Percentiles rank a stretch among this genome's conserved stretches.
Conservation (phyloP, 371 early-diverging fungal genomes). For the Saksenaea vasiformis region DNA sequence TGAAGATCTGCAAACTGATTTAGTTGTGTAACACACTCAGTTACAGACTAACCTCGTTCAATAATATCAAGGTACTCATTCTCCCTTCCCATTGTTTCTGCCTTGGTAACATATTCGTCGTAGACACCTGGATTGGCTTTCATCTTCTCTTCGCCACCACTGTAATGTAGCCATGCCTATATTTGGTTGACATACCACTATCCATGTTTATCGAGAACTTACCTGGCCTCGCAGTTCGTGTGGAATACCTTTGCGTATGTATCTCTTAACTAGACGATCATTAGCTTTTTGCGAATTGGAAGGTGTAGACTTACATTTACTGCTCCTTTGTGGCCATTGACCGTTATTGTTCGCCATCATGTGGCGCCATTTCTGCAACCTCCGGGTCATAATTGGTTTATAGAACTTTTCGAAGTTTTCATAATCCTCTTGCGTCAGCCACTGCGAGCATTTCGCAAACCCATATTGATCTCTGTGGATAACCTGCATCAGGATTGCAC, state of each 20-base stretch:
- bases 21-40: not conserved
- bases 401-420: slow-evolving; percentile 60
- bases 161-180: slow-evolving; percentile 82
- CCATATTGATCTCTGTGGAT: slow-evolving; percentile 65
- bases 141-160: slow-evolving; percentile 75
- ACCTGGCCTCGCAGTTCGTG: slow-evolving; percentile 73
- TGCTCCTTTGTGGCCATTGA: slow-evolving; percentile 55
- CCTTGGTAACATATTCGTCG: slow-evolving; percentile 52
- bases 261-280: slow-evolving; percentile 64
- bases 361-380: slow-evolving; percentile 63
- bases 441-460: slow-evolving; percentile 63
- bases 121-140: slow-evolving; percentile 66
- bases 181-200: not conserved
- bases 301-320: slow-evolving; percentile 50
- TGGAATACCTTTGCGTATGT: slow-evolving; percentile 86
- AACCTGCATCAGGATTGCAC: not conserved
- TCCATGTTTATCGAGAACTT: slow-evolving; percentile 10
- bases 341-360: slow-evolving; percentile 58
- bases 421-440: slow-evolving; percentile 59
- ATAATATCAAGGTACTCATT: slow-evolving; percentile 78
- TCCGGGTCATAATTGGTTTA: slow-evolving; percentile 58
- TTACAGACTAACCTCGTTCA: slow-evolving; percentile 51
- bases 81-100: slow-evolving; percentile 48
- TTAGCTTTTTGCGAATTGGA: not conserved
- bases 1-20: slow-evolving; percentile 60